A percentile compares a stretch with the other conserved stretches of the same genome.
Evolutionary conservation across 2,329 filamentous ascomycete genomes (phyloP).

Genomic region (Dactylella cylindrospora): DNA sequence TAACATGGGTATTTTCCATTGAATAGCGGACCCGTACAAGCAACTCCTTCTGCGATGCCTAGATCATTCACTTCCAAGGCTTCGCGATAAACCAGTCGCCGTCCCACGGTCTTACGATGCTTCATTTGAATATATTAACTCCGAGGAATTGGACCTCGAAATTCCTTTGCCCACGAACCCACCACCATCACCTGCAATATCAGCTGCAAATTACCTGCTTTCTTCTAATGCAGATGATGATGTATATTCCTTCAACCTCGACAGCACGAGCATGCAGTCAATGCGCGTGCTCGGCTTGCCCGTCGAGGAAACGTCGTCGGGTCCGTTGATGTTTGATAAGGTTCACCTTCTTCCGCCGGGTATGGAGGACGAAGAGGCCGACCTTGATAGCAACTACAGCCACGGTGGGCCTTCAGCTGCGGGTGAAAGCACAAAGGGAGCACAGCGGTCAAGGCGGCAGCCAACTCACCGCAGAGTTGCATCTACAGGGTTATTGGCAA

Average conservation of each 20-base stretch:
- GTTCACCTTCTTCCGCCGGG: slow-evolving; percentile 21
- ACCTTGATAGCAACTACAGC: slow-evolving; percentile 2
- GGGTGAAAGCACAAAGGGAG: slow-evolving; percentile 31
- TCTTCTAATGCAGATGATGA: background rate
- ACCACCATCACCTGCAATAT: slow-evolving; percentile 40
- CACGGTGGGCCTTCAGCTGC: slow-evolving; percentile 17
- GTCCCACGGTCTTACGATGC: slow-evolving; percentile 26
- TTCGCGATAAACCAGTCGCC: slow-evolving; percentile 15
- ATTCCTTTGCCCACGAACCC: slow-evolving; percentile 29
- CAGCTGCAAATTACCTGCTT: slow-evolving; percentile 1
- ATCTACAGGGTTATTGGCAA: slow-evolving; percentile 37
- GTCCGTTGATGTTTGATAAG: slow-evolving; percentile 12
- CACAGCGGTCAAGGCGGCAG: slow-evolving; percentile 32
- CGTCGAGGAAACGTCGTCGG: slow-evolving; percentile 1
- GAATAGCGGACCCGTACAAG: slow-evolving; percentile 42
- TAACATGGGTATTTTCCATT: background rate
- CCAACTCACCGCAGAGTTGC: slow-evolving; percentile 25
- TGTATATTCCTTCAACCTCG: too few species aligned
- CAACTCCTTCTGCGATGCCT: slow-evolving; percentile 39
- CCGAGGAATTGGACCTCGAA: slow-evolving; percentile 13
- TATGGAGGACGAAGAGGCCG: slow-evolving; percentile 9
- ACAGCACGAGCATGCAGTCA: background rate
- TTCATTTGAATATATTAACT: slow-evolving; percentile 18
- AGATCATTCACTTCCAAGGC: slow-evolving; percentile 34
- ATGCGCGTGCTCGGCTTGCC: too few species aligned